These are phyloP conservation scores for Coniochaeta sp. DNA, from an alignment of 2,329 filamentous ascomycete genomes.

Conservation along the genomic window DNA sequence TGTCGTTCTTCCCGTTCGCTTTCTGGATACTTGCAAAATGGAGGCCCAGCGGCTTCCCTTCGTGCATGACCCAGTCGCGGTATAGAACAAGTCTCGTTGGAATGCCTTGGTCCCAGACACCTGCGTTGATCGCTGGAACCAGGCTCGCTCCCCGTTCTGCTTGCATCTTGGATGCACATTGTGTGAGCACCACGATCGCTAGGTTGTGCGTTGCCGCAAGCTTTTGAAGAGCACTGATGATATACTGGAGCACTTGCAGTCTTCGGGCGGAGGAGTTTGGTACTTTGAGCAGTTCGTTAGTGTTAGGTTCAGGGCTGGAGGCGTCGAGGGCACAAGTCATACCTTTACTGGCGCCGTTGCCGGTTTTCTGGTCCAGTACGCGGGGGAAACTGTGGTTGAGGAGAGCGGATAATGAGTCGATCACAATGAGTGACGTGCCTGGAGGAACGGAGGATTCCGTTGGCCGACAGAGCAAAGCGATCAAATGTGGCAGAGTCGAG, in stretches of 20 bases:
- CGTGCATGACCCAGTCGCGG: slow-evolving; percentile 61
- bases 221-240: slow-evolving; percentile 66
- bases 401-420: slow-evolving; percentile 72
- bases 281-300: slow-evolving; percentile 8
- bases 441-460: slow-evolving; percentile 53
- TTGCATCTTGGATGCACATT: slow-evolving; percentile 76
- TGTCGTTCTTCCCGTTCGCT: slow-evolving; percentile 42
- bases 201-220: slow-evolving; percentile 67
- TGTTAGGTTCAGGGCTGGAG: slow-evolving; percentile 22
- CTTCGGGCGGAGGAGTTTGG: slow-evolving; percentile 28
- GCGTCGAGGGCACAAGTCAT: slow-evolving; percentile 4
- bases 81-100: slow-evolving; percentile 70
- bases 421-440: slow-evolving; percentile 60
- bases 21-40: slow-evolving; percentile 61
- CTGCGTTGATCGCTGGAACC: slow-evolving; percentile 65
- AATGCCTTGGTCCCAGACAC: slow-evolving; percentile 74
- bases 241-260: slow-evolving; percentile 46
- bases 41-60: slow-evolving; percentile 37
- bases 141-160: slow-evolving; percentile 59
- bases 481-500: slow-evolving; percentile 60
- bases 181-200: slow-evolving; percentile 68
- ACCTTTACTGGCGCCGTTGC: slow-evolving; percentile 23
- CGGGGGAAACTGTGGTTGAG: slow-evolving; percentile 65
- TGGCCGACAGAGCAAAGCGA: slow-evolving; percentile 68
- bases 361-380: slow-evolving; percentile 24